A percentile compares a stretch with the other conserved stretches of the same genome.
These are phyloP conservation scores for Barbatosphaeria neglecta DNA, from an alignment of 495 filamentous ascomycete species.

Conservation along the genomic window DNA sequence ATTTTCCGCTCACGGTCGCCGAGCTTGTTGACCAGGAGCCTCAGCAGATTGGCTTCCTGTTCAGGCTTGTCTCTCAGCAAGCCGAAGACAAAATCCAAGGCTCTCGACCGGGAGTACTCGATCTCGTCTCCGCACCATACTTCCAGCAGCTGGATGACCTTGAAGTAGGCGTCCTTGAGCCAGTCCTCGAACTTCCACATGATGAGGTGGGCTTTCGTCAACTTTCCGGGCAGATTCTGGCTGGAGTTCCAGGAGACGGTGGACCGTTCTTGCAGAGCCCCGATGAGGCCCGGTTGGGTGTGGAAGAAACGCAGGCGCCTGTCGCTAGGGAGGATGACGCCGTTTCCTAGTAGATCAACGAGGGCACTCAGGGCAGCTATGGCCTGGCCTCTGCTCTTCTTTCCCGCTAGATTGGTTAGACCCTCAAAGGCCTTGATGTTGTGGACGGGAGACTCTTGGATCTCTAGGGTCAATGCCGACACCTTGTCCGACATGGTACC, in stretches of 20 bases:
- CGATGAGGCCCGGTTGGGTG: slow-evolving; percentile 66
- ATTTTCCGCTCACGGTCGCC: slow-evolving; percentile 92
- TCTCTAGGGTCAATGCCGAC: slow-evolving; percentile 80
- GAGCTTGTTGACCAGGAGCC: slow-evolving; percentile 88
- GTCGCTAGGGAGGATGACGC: slow-evolving; percentile 69
- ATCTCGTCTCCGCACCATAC: slow-evolving; percentile 88
- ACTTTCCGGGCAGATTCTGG: slow-evolving; percentile 53
- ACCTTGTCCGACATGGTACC: slow-evolving; percentile 95
- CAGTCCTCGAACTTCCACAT: slow-evolving; percentile 91
- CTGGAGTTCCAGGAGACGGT: slow-evolving; percentile 50
- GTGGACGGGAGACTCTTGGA: slow-evolving; percentile 92
- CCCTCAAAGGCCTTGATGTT: slow-evolving; percentile 79
- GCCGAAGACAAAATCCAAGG: slow-evolving; percentile 79
- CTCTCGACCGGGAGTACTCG: slow-evolving; percentile 73
- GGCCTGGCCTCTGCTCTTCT: slow-evolving; percentile 85
- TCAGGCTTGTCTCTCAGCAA: slow-evolving; percentile 91
- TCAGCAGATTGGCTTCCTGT: slow-evolving; percentile 87
- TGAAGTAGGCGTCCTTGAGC: slow-evolving; percentile 85
- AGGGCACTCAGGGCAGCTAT: slow-evolving; percentile 82
- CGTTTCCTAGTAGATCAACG: slow-evolving; percentile 86
- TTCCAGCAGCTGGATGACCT: slow-evolving; percentile 80
- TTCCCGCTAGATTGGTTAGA: slow-evolving; percentile 66
- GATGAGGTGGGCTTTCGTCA: slow-evolving; percentile 66
- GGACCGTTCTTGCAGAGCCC: slow-evolving; percentile 46
- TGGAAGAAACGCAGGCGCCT: slow-evolving; percentile 69